These are phyloP conservation scores for Isatis lusitanica DNA, from an alignment of 441 rosid species.

Conservation along the genomic window DNA sequence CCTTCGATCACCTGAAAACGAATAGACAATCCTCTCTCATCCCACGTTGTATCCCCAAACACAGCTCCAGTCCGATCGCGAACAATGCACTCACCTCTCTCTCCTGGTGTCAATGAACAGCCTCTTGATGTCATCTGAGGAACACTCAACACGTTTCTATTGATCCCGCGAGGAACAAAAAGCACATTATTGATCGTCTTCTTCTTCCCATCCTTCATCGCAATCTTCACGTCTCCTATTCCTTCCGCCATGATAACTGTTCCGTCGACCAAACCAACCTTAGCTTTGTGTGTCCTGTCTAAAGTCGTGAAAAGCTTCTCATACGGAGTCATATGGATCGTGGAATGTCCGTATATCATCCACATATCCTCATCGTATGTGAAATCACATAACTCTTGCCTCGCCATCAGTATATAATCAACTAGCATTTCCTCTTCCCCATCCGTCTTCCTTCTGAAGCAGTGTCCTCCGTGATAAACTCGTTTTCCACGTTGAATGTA, in stretches of 20 bases:
- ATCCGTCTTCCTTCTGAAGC: neutral
- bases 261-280: constrained; percentile 8
- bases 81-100: neutral
- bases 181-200: constrained; percentile 20
- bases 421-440: neutral
- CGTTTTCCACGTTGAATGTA: no score
- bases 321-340: constrained; percentile 13
- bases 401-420: constrained; percentile 2
- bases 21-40: neutral
- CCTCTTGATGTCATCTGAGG: constrained; percentile 11
- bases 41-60: constrained; percentile 4
- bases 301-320: constrained; percentile 12
- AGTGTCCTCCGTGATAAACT: neutral
- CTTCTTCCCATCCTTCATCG: constrained; percentile 22
- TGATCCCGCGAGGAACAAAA: constrained; percentile 12
- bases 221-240: constrained; percentile 1
- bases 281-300: constrained; percentile 8
- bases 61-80: neutral
- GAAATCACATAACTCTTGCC: neutral
- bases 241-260: neutral
- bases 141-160: constrained; percentile 28
- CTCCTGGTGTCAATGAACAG: neutral
- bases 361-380: constrained; percentile 20
- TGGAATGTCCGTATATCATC: constrained; percentile 6
- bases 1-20: constrained; percentile 2